These are phyloP conservation scores for Isatis tinctoria DNA, from an alignment of 345 rosid species.

Conservation along the genomic window DNA sequence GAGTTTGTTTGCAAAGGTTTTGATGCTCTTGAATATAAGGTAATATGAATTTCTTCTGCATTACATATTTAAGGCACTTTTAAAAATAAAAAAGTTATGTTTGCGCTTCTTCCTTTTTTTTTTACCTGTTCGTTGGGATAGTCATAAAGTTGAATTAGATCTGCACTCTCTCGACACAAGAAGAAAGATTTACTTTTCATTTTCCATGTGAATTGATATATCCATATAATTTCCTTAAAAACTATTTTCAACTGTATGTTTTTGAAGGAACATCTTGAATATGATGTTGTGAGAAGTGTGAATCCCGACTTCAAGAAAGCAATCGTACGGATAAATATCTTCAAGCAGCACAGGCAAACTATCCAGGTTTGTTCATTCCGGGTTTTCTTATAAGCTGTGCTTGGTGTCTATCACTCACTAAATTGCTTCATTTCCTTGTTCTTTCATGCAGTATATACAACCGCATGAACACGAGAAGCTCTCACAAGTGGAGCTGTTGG, in stretches of 20 bases:
- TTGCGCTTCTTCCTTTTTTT: not conserved
- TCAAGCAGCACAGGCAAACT: constrained; percentile 90
- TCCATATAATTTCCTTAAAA: constrained; percentile 4
- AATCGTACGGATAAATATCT: constrained; percentile 76
- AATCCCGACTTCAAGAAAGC: constrained; percentile 78
- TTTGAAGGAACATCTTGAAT: constrained; percentile 79
- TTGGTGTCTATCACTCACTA: not conserved
- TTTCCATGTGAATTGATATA: constrained; percentile 3
- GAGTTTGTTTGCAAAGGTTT: constrained; percentile 93
- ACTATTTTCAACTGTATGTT: not conserved
- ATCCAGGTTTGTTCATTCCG: constrained; percentile 82
- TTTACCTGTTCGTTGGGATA: not conserved
- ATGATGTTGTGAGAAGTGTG: constrained; percentile 77
- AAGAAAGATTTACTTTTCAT: not conserved
- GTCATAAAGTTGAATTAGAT: not conserved
- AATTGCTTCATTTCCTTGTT: constrained; percentile 10
- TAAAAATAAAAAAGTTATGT: not conserved
- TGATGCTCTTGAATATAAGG: constrained; percentile 80
- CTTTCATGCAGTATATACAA: constrained; percentile 67
- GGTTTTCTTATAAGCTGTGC: constrained; percentile 44
- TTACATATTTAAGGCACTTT: not conserved
- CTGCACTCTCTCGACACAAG: not conserved
- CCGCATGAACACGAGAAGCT: constrained; percentile 98
- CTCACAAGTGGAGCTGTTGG: constrained; percentile 92
- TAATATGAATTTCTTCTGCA: constrained; percentile 22